These are phyloP conservation scores for Ceratocystis cubensis DNA, from an alignment of 2,329 filamentous ascomycete species.

Conservation along the genomic window DNA sequence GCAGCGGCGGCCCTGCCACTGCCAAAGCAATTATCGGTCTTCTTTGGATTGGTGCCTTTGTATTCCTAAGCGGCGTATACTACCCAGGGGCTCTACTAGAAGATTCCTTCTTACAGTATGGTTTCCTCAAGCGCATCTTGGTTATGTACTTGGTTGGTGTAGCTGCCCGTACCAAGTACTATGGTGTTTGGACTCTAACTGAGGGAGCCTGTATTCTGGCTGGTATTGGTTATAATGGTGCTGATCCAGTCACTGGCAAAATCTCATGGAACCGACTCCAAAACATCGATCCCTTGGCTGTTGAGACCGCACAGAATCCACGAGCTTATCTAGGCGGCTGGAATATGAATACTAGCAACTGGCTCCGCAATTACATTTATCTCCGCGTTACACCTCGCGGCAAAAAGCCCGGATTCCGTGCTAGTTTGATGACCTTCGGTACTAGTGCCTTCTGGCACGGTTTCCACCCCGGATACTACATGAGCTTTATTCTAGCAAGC, in stretches of 20 bases:
- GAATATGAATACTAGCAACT: constrained; percentile 98
- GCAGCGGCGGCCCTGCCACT: constrained; percentile 73
- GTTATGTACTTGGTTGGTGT: constrained; percentile 74
- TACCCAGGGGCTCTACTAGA: constrained; percentile 49
- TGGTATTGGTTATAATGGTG: constrained; percentile 85
- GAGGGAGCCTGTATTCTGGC: constrained; percentile 91
- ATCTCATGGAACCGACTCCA: constrained; percentile 78
- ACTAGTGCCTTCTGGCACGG: constrained; percentile 97
- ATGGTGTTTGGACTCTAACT: constrained; percentile 85
- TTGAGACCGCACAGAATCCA: constrained; percentile 89
- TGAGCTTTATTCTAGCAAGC: constrained; percentile 77
- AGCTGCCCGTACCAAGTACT: constrained; percentile 80
- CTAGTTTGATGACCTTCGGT: constrained; percentile 82
- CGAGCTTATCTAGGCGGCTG: constrained; percentile 80
- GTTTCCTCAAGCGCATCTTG: constrained; percentile 61
- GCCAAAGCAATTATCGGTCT: constrained; percentile 63
- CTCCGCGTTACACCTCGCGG: constrained; percentile 87
- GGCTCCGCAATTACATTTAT: constrained; percentile 93
- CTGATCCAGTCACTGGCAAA: constrained; percentile 72
- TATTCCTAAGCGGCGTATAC: constrained; percentile 59
- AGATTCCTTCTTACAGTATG: constrained; percentile 53
- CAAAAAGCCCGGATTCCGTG: constrained; percentile 91
- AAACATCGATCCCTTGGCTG: constrained; percentile 74
- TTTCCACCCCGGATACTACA: constrained; percentile 93
- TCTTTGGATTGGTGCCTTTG: constrained; percentile 65